Evolutionary conservation across 768 basidiomycete genomes (phyloP), one percentile per base, ranked within the genome.

Genomic region (Cyclocybe aegerita): DNA sequence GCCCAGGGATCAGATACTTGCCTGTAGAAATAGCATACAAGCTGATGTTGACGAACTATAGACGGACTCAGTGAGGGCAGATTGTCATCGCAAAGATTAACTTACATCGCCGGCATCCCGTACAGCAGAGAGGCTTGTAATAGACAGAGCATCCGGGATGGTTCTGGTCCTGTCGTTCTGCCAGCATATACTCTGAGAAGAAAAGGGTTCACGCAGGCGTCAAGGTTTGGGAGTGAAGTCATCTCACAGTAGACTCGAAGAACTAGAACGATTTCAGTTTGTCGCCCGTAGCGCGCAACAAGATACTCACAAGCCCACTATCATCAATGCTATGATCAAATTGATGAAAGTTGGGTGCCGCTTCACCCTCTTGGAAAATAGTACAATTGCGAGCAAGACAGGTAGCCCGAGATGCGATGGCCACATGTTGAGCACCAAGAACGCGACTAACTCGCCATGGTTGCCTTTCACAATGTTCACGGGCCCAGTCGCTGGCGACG

Each of bases 341-440:
- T 78, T 79, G 10, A 76, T 55, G 50, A 79, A 77, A 7, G 78
- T 77, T 16, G 72, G 63, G 62, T 79, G 72, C 10, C 77, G 71
- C 44, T 72, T 63, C 10, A 80, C 67, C 44, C 60, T 64, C 60
- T 70, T 75, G 34, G 73, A 74, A 48, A 70, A 64, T 4, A 70
- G 36, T 4, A 75, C 72, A 32, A 73, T 62, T 4, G 63, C 63
- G 6, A 80, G 59, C 6, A 80, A 60, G 14, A 79, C 15, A 14
- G 77, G 78, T 16, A 81, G 70, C 4, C 76, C 76, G 46, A 78
- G 62, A 55, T 79, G 77, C 9, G 77, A 76, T 1, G 79, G 70
- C 74, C 74, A 78, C 56, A 76, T 69, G 51, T 79, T 78, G 50
- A 81, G 58, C 15, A 76, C 64, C 55, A 79, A 65, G 52, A 73